These are phyloP conservation scores for Stemphylium vesicarium DNA, from an alignment of 2,329 filamentous ascomycete genomes.

Conservation along the genomic window DNA sequence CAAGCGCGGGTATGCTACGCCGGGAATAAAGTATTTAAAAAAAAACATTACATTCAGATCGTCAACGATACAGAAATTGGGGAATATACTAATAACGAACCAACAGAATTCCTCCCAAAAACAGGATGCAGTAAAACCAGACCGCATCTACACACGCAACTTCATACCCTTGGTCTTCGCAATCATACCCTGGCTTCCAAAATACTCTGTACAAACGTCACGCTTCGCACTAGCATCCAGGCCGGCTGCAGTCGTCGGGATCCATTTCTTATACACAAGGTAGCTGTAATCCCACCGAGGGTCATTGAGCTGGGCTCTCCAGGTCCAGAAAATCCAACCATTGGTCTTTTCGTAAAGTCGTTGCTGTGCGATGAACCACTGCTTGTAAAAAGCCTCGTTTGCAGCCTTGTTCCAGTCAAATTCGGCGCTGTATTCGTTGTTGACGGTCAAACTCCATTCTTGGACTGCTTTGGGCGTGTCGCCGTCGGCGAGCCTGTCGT, in stretches of 20 bases:
- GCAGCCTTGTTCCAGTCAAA: conserved; percentile 48
- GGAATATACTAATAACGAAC: too few relatives aligned
- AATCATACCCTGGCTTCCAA: conserved; percentile 4
- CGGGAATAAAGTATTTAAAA: too few relatives aligned
- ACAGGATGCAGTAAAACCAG: too few relatives aligned
- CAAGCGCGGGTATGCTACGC: too few relatives aligned
- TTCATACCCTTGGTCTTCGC: conserved; percentile 3
- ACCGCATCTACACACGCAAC: neutral
- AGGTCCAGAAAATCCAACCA: conserved; percentile 68
- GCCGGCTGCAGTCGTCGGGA: conserved; percentile 5
- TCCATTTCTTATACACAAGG: conserved; percentile 11
- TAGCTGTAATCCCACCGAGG: conserved; percentile 59
- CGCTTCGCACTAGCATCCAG: conserved; percentile 7
- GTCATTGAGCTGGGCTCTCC: conserved; percentile 60
- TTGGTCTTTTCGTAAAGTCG: conserved; percentile 60
- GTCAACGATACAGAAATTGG: too few relatives aligned
- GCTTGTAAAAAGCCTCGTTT: conserved; percentile 59
- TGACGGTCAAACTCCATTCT: conserved; percentile 64
- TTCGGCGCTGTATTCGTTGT: conserved; percentile 55
- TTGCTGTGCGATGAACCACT: conserved; percentile 65
- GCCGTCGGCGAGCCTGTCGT: conserved; percentile 50
- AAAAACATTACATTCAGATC: too few relatives aligned
- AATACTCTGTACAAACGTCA: conserved; percentile 7
- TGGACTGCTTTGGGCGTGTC: conserved; percentile 59
- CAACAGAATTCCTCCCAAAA: too few relatives aligned